These are phyloP conservation scores for Termitomyces bulborhizus DNA, from an alignment of 768 basidiomycete genomes.

Conservation along the genomic window DNA sequence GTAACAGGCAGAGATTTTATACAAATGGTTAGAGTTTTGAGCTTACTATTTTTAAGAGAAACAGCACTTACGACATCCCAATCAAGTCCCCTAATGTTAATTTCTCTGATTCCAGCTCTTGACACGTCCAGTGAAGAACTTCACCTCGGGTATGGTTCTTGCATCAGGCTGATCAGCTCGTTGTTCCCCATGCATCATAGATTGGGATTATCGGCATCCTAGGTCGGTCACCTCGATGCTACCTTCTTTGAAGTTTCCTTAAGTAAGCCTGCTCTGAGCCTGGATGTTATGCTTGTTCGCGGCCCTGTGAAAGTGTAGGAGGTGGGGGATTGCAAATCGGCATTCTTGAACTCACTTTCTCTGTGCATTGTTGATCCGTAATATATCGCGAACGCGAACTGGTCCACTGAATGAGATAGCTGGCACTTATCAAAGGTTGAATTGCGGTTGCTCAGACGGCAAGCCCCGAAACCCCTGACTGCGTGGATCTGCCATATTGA, in stretches of 20 bases:
- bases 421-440: too few relatives aligned
- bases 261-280: conserved; percentile 51
- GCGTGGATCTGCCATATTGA: too few relatives aligned
- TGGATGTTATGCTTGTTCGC: conserved; percentile 16
- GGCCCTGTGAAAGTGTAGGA: not conserved
- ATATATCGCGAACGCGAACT: too few relatives aligned
- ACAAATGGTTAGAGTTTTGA: not conserved
- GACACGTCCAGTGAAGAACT: conserved; percentile 3
- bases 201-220: conserved; percentile 39
- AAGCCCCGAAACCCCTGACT: too few relatives aligned
- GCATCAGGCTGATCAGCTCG: conserved; percentile 42
- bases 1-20: not conserved
- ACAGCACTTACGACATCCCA: conserved; percentile 62
- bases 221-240: conserved; percentile 55
- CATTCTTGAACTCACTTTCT: too few relatives aligned
- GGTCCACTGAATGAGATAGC: too few relatives aligned
- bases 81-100: conserved; percentile 54
- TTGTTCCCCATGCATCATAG: conserved; percentile 43
- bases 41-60: conserved; percentile 48
- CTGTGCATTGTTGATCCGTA: too few relatives aligned
- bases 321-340: too few relatives aligned
- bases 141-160: conserved; percentile 14
- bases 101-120: conserved; percentile 44
- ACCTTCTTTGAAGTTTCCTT: conserved; percentile 48
- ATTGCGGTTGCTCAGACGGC: too few relatives aligned